Conservation (phyloP, 1,284 basidiomycete species). For the Rhodotorula sp. region DNA sequence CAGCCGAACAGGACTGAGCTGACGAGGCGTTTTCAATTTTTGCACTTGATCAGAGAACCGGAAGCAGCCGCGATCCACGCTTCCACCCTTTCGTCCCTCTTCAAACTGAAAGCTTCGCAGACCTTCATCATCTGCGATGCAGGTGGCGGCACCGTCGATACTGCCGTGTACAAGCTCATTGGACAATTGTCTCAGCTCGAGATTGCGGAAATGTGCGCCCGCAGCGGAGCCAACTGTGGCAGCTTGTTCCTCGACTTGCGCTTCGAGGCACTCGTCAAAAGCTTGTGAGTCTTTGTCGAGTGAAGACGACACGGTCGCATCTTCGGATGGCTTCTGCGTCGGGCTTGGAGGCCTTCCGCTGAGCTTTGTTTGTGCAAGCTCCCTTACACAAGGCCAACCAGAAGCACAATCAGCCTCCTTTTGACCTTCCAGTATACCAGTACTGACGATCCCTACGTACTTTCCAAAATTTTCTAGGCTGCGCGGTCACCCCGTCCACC, state of each 20-base stretch:
- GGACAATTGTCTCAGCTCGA: conserved; percentile 70
- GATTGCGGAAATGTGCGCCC: conserved; percentile 77
- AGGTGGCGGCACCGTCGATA: conserved; percentile 72
- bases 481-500: conserved; percentile 70
- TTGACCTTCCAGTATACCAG: too few relatives aligned
- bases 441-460: conserved; percentile 59
- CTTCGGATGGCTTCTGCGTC: too few relatives aligned
- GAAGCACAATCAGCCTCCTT: too few relatives aligned
- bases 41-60: too few relatives aligned
- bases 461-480: conserved; percentile 53
- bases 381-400: too few relatives aligned
- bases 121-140: conserved; percentile 77
- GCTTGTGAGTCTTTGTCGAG: conserved; percentile 52
- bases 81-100: conserved; percentile 68
- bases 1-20: too few relatives aligned
- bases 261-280: conserved; percentile 70
- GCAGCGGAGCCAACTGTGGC: conserved; percentile 76
- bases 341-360: too few relatives aligned
- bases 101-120: conserved; percentile 69
- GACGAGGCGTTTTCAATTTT: too few relatives aligned
- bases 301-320: background rate
- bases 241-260: conserved; percentile 76
- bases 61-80: conserved; percentile 82
- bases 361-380: too few relatives aligned
- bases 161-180: conserved; percentile 74